Evolutionary conservation across 2,329 filamentous ascomycete genomes (phyloP).

Genomic region (Penicillium fuscoglaucum): DNA sequence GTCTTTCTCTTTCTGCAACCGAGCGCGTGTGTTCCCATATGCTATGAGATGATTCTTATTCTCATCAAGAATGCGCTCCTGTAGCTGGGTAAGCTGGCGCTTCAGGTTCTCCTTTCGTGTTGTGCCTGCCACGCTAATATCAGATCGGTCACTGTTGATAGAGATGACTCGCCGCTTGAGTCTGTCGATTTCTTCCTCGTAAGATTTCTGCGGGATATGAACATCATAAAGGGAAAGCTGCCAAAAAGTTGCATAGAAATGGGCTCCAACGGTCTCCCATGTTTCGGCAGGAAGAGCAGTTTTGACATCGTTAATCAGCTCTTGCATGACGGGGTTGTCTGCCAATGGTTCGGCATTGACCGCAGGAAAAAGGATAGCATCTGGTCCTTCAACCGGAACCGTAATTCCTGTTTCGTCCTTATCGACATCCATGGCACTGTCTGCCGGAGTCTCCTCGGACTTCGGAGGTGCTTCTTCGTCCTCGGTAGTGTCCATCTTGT

Average conservation of each 20-base stretch:
- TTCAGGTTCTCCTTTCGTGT: constrained; percentile 69
- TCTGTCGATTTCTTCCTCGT: constrained; percentile 71
- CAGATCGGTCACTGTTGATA: constrained; percentile 69
- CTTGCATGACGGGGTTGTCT: constrained; percentile 70
- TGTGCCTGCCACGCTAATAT: constrained; percentile 66
- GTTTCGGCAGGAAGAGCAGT: constrained; percentile 61
- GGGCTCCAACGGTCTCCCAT: constrained; percentile 70
- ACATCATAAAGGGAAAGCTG: constrained; percentile 81
- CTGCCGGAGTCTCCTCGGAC: constrained; percentile 22
- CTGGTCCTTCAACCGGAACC: constrained; percentile 16
- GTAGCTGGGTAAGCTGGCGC: constrained; percentile 67
- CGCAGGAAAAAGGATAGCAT: constrained; percentile 12
- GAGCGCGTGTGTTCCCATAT: constrained; percentile 65
- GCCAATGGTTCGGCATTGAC: constrained; percentile 47
- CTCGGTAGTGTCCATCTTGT: constrained; percentile 39
- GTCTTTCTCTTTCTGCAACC: constrained; percentile 73
- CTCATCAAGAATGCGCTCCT: constrained; percentile 71
- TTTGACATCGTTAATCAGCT: constrained; percentile 69
- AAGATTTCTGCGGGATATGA: constrained; percentile 72
- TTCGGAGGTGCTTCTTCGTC: constrained; percentile 23
- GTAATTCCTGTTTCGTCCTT: constrained; percentile 26
- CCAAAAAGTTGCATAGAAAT: constrained; percentile 93
- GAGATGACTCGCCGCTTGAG: constrained; percentile 67
- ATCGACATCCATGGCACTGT: constrained; percentile 39
- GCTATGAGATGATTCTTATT: constrained; percentile 68